These are phyloP conservation scores for Sedum album DNA, from an alignment of 164 flowering plant species.

Conservation along the genomic window DNA sequence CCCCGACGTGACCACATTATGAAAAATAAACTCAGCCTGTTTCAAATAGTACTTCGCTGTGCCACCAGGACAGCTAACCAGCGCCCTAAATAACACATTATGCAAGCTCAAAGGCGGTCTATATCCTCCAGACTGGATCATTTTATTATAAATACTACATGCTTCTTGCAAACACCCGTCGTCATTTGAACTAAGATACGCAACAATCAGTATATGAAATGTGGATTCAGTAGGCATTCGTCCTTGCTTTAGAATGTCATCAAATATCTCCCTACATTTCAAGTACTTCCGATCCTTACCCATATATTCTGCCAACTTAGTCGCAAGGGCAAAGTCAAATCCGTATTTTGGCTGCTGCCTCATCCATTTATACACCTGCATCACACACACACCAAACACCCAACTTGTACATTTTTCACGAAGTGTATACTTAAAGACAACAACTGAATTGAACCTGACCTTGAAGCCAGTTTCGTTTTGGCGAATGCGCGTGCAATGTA, in stretches of 20 bases:
- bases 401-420: neutral
- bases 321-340: conserved; percentile 83
- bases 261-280: conserved; percentile 79
- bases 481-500: conserved; percentile 78
- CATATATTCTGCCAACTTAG: conserved; percentile 80
- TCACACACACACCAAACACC: neutral
- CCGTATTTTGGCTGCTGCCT: conserved; percentile 69
- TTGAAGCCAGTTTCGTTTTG: conserved; percentile 64
- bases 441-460: conserved; percentile 26
- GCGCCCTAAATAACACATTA: conserved; percentile 73
- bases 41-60: conserved; percentile 54
- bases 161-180: conserved; percentile 81
- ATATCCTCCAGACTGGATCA: conserved; percentile 91
- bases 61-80: conserved; percentile 56
- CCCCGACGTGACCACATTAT: conserved; percentile 57
- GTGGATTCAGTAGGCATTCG: conserved; percentile 83
- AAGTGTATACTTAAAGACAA: neutral
- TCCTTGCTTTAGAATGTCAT: conserved; percentile 77
- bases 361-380: conserved; percentile 97
- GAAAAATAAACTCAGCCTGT: conserved; percentile 87
- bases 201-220: conserved; percentile 67
- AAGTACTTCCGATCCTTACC: conserved; percentile 77
- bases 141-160: conserved; percentile 72
- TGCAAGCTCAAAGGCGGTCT: conserved; percentile 77
- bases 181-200: conserved; percentile 64